Conservation (phyloP, 805 yeast species). For the Candida schatavii region DNA sequence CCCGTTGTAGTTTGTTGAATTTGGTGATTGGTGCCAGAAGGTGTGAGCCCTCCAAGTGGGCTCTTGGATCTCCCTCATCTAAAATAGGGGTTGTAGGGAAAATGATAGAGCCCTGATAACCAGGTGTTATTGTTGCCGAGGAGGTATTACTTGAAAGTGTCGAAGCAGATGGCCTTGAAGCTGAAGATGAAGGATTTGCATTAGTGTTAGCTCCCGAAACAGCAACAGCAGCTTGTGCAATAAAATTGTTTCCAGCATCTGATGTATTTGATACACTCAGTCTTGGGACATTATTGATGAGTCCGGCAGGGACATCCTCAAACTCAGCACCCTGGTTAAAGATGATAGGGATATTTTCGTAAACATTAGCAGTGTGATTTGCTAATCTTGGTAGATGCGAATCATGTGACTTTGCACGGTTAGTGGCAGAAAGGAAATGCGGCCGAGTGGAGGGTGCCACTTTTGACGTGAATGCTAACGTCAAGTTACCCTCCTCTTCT, state of each 20-base stretch:
- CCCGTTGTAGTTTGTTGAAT: conserved; percentile 2
- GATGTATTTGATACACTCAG: conserved; percentile 18
- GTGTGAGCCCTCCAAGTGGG: neutral
- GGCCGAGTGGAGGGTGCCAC: conserved; percentile 33
- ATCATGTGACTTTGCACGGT: conserved; percentile 41
- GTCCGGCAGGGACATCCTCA: conserved; percentile 41
- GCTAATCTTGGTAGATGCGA: conserved; percentile 34
- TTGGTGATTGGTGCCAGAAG: conserved; percentile 1
- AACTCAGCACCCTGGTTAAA: conserved; percentile 29
- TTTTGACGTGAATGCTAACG: conserved; percentile 44
- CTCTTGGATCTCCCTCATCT: neutral
- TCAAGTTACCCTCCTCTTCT: conserved; percentile 41
- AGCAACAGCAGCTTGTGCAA: conserved; percentile 12
- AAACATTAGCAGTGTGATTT: conserved; percentile 10
- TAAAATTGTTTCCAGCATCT: conserved; percentile 11
- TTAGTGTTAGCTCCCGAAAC: conserved; percentile 17
- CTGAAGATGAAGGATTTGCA: neutral
- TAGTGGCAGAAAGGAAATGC: conserved; percentile 27
- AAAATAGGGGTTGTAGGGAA: neutral
- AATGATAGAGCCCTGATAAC: neutral
- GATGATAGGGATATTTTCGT: conserved; percentile 26
- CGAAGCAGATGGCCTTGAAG: too few species aligned
- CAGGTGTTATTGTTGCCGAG: neutral
- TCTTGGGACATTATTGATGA: conserved; percentile 31
- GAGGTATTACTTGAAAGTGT: conserved; percentile 1